Evolutionary conservation across 2,329 filamentous ascomycete species (phyloP), one percentile per base, ranked within the genome.

Genomic region (Nigrospora oryzae): DNA sequence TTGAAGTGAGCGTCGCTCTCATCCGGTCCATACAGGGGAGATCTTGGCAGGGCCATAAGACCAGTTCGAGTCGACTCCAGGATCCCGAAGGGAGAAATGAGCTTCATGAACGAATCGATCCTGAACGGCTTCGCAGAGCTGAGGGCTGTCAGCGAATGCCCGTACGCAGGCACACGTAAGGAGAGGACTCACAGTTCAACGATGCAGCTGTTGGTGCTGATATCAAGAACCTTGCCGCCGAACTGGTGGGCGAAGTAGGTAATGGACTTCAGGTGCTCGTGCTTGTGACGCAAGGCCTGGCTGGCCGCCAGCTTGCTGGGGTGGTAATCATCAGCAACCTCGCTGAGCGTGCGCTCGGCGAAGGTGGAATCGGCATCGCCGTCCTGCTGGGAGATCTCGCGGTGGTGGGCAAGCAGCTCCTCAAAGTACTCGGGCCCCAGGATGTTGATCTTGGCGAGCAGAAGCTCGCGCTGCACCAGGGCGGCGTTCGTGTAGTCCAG

Each of bases 201-300:
- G 65, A 97, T 97, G 69, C 93, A 97, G 71, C 94, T 97, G 69
- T 88, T 96, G 43, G 88, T 96, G 74, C 89, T 95, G 58, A 98
- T 97, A 66, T 98, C 93, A 57, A 98, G 68, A 23, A 98, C 87
- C 72, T 98, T 98, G 52, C 93, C 93, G 46, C 90, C 90, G 59
- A 98, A 98, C 61, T 98, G 93, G 70, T 98, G 93, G 15, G 91
- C 84, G 62, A 98, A 82, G 67, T 95, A 93, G 46, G 93, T 98
- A 60, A 98, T 95, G 46, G 86, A 89, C 71, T 91, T 88, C 56
- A 98, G 69, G 73, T 98, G 93, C 73, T 97, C 89, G 64, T 97
- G 90, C 75, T 98, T 98, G 68, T 96, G 87, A 61, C 93, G 81
- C 59, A 98, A 71, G 14, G 91, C 93, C 71, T 98, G 84, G 58